Evolutionary conservation across 2,329 filamentous ascomycete genomes (phyloP).

Genomic region (Aspergillus puulaauensis): DNA sequence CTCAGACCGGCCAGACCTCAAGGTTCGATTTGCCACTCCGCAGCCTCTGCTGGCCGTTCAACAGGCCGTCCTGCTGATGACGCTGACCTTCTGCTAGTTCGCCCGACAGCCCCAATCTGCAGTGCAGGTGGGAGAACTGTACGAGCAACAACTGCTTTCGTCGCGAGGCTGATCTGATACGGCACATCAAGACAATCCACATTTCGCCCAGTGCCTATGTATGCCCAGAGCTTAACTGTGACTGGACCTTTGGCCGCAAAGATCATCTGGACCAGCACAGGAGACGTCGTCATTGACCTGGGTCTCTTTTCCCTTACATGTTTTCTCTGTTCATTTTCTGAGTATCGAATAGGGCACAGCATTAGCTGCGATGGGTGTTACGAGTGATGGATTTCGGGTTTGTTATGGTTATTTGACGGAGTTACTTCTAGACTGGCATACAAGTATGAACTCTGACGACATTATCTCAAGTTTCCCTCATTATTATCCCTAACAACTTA

Average conservation of each 20-base stretch:
- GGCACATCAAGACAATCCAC: neutral
- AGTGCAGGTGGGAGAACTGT: neutral
- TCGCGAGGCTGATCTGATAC: neutral
- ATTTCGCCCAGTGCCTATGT: neutral
- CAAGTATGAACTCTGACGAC: no score
- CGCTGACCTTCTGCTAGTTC: no score
- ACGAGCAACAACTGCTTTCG: neutral
- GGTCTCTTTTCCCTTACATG: no score
- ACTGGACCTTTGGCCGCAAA: neutral
- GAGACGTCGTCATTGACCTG: neutral
- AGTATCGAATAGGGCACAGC: fast-evolving
- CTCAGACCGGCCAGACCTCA: no score
- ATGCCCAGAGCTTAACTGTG: neutral
- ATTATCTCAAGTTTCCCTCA: no score
- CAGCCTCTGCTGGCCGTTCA: neutral
- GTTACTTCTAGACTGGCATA: no score
- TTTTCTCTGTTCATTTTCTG: no score
- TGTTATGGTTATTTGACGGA: no score
- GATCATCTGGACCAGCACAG: neutral
- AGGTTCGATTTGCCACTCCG: neutral
- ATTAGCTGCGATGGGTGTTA: no score
- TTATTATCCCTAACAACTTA: no score
- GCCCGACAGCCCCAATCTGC: neutral
- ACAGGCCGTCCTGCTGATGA: neutral
- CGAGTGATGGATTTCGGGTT: no score